A percentile compares a stretch with the other conserved stretches of the same genome.
phyloP scores from a whole-genome alignment of 805 yeast species.

The Naumovozyma baii region DNA sequence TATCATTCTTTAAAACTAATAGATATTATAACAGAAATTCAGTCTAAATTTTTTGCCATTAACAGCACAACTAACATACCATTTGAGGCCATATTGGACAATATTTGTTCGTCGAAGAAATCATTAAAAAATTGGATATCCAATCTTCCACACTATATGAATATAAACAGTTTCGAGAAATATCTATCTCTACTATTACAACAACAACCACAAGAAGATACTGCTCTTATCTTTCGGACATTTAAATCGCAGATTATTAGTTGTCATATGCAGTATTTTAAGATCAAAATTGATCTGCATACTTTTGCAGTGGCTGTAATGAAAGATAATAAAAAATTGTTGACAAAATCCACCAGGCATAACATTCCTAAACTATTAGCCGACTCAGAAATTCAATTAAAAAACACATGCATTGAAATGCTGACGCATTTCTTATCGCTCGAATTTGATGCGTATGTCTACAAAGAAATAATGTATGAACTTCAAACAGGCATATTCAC shows the following conservation, averaged over 20 bases:
- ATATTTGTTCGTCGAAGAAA: slow-evolving; percentile 2
- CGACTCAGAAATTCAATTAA: slow-evolving; percentile 5
- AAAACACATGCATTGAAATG: slow-evolving; percentile 9
- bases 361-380: slow-evolving; percentile 5
- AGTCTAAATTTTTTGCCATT: slow-evolving; percentile 4
- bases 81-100: slow-evolving; percentile 10
- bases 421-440: slow-evolving; percentile 9
- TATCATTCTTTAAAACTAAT: slow-evolving; percentile 7
- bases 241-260: slow-evolving; percentile 6
- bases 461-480: slow-evolving; percentile 16
- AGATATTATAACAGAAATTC: slow-evolving; percentile 6
- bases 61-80: slow-evolving; percentile 4
- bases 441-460: slow-evolving; percentile 12
- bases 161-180: slow-evolving; percentile 8
- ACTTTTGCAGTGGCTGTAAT: slow-evolving; percentile 10
- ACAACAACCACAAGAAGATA: slow-evolving; percentile 2
- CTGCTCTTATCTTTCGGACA: slow-evolving; percentile 5
- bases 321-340: slow-evolving; percentile 9
- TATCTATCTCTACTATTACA: slow-evolving; percentile 5
- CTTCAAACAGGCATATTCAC: slow-evolving; percentile 18
- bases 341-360: slow-evolving; percentile 1
- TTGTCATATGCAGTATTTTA: slow-evolving; percentile 8
- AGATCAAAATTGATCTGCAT: slow-evolving; percentile 5
- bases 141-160: slow-evolving; percentile 7
- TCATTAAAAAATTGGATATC: slow-evolving; percentile 8